Evolutionary conservation across 2,329 filamentous ascomycete species (phyloP).

Genomic region (Colletotrichum zoysiae): DNA sequence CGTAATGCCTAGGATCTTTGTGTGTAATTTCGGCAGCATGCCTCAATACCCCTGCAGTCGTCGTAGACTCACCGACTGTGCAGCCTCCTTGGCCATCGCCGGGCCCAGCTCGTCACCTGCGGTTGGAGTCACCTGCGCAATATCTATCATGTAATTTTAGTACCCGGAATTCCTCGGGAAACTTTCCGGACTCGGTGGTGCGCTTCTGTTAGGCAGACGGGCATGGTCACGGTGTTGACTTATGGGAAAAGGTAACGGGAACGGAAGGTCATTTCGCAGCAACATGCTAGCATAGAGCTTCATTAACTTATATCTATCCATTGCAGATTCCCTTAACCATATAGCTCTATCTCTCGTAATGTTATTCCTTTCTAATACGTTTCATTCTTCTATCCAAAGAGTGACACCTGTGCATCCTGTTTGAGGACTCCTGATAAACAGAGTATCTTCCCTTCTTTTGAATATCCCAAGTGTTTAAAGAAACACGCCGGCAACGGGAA

Average conservation of each 20-base stretch:
- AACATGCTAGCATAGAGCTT: not conserved
- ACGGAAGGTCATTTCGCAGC: not conserved
- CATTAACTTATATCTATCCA: not conserved
- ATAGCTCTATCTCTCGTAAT: not conserved
- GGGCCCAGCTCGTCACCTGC: not conserved
- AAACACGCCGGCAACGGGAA: not conserved
- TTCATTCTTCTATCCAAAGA: not conserved
- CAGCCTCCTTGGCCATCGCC: not conserved
- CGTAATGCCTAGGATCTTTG: not conserved
- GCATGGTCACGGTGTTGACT: not conserved
- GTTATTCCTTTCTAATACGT: not conserved
- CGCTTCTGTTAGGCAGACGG: not conserved
- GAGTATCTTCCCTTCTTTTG: not conserved
- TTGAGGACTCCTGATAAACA: not conserved
- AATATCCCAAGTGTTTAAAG: not conserved
- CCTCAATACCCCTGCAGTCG: not conserved
- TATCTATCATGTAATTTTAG: not conserved
- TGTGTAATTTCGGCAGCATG: not conserved
- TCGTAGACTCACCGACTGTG: not conserved
- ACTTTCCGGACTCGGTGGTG: not conserved
- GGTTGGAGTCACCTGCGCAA: not conserved
- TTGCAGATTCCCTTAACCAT: not conserved
- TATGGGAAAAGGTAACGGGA: not conserved
- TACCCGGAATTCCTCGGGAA: not conserved
- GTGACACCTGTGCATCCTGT: not conserved